Evolutionary conservation across 1,139 yeast genomes (phyloP).

Genomic region (Pneumocystis oryctolagi): DNA sequence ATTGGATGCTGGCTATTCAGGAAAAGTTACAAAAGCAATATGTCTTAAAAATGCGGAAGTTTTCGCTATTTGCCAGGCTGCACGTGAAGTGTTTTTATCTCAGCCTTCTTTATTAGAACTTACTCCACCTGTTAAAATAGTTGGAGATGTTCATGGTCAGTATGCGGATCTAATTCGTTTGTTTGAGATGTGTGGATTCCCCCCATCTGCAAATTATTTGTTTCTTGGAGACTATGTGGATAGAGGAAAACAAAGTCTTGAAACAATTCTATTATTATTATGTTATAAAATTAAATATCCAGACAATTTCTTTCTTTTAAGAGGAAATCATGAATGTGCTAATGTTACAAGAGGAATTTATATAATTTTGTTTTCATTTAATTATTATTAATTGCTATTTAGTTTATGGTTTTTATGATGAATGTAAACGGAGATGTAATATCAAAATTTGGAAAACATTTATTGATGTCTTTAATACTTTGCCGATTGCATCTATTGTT

Average conservation of each 20-base stretch:
- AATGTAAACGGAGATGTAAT: constrained; percentile 84
- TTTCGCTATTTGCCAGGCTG: constrained; percentile 66
- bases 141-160: constrained; percentile 96
- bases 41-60: constrained; percentile 82
- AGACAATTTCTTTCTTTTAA: constrained; percentile 75
- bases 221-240: constrained; percentile 94
- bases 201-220: constrained; percentile 86
- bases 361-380: background rate
- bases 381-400: constrained; percentile 23
- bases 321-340: constrained; percentile 97
- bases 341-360: constrained; percentile 44
- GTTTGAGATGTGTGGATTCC: constrained; percentile 92
- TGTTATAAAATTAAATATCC: constrained; percentile 94
- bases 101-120: constrained; percentile 83
- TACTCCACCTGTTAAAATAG: constrained; percentile 91
- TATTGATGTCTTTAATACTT: constrained; percentile 83
- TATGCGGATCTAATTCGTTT: constrained; percentile 79
- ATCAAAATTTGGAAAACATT: constrained; percentile 88
- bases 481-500: constrained; percentile 90
- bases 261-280: constrained; percentile 67
- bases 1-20: constrained; percentile 89
- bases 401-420: constrained; percentile 93
- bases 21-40: constrained; percentile 76
- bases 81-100: constrained; percentile 71
- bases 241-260: constrained; percentile 87